Evolutionary conservation across 495 filamentous ascomycete genomes (phyloP).

Genomic region (Parathielavia appendiculata): DNA sequence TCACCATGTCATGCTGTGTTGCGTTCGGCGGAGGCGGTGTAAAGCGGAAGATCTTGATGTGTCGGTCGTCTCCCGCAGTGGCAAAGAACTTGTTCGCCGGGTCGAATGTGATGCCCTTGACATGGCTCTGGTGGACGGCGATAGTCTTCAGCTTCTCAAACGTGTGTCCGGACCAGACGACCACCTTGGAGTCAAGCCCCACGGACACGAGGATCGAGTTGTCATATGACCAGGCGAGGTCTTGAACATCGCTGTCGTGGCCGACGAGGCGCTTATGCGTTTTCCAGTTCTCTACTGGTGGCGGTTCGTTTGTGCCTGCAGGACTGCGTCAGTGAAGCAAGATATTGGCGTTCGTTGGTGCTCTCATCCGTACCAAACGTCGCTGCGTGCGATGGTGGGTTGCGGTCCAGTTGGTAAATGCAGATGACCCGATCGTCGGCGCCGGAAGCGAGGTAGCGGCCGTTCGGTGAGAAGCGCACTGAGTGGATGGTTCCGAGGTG

Average conservation of each 20-base stretch:
- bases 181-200: slow-evolving; percentile 93
- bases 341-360: background rate
- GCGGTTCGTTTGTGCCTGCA: slow-evolving; percentile 79
- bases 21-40: slow-evolving; percentile 88
- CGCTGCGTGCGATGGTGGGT: slow-evolving; percentile 63
- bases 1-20: slow-evolving; percentile 85
- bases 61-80: slow-evolving; percentile 92
- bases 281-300: slow-evolving; percentile 95
- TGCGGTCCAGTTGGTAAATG: slow-evolving; percentile 84
- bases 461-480: slow-evolving; percentile 90
- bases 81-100: slow-evolving; percentile 99
- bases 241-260: slow-evolving; percentile 98
- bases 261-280: slow-evolving; percentile 87
- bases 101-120: slow-evolving; percentile 98
- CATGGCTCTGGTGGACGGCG: slow-evolving; percentile 86
- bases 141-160: slow-evolving; percentile 97
- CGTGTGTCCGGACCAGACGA: slow-evolving; percentile 95
- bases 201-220: slow-evolving; percentile 94
- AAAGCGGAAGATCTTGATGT: slow-evolving; percentile 95
- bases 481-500: slow-evolving; percentile 96
- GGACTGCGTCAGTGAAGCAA: slow-evolving; percentile 22
- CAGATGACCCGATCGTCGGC: slow-evolving; percentile 98
- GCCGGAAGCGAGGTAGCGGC: slow-evolving; percentile 88
- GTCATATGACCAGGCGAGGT: slow-evolving; percentile 95
- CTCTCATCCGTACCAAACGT: slow-evolving; percentile 60